A percentile compares a stretch with the other conserved stretches of the same genome.
These are phyloP conservation scores for Penicillium brevicompactum DNA, from an alignment of 2,329 filamentous ascomycete genomes.

Conservation along the genomic window DNA sequence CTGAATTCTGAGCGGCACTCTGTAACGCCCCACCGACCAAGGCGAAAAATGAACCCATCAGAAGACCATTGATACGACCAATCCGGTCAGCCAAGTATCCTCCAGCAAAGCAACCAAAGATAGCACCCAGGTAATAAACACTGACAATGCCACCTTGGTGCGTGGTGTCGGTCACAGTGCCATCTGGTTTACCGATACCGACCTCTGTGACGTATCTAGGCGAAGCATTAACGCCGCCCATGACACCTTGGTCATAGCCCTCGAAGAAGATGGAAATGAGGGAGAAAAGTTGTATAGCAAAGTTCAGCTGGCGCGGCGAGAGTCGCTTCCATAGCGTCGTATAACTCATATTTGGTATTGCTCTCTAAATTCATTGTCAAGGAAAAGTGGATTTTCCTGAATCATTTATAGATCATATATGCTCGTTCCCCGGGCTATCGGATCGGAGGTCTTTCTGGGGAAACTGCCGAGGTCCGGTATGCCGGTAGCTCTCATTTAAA, in stretches of 20 bases:
- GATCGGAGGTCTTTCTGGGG: no score
- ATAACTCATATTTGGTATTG: slow-evolving; percentile 36
- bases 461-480: no score
- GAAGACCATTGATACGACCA: slow-evolving; percentile 55
- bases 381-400: background rate
- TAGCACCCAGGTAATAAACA: slow-evolving; percentile 57
- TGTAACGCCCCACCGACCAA: slow-evolving; percentile 54
- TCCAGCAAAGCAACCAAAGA: slow-evolving; percentile 54
- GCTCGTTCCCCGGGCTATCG: no score
- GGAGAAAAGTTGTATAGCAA: slow-evolving; percentile 38
- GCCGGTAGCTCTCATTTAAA: no score
- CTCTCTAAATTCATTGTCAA: background rate
- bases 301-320: slow-evolving; percentile 46
- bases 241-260: slow-evolving; percentile 58
- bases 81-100: slow-evolving; percentile 55
- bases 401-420: no score
- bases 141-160: slow-evolving; percentile 57
- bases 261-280: slow-evolving; percentile 41
- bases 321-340: slow-evolving; percentile 47
- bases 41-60: slow-evolving; percentile 51
- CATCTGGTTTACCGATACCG: slow-evolving; percentile 49
- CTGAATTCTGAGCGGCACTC: slow-evolving; percentile 46
- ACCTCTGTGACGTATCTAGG: slow-evolving; percentile 42
- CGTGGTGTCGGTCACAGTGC: slow-evolving; percentile 50
- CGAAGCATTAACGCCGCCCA: slow-evolving; percentile 53